Evolutionary conservation across 352 stramenopile genomes (phyloP), one percentile per base, ranked within the genome.

Genomic region (Globisporangium mamillatum): DNA sequence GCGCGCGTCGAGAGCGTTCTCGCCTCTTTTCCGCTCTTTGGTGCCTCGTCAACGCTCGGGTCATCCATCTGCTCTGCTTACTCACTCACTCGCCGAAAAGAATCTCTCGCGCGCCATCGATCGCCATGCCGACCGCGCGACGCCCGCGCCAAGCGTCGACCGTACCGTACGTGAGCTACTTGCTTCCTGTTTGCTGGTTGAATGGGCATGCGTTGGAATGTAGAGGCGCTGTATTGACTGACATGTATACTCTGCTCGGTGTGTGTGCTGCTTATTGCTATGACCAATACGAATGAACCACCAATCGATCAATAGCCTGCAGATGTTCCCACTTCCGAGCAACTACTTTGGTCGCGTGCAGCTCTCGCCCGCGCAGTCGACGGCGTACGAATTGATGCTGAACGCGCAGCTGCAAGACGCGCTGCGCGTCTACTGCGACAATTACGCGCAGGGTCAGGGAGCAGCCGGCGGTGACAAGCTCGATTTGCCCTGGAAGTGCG

Each of bases 321-420:
- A 67, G 66, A 38, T 71, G 38, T 53, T 56, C 7, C 60, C 66
- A 32, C 36, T 71, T 4, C 50, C 66, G 9, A 53, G 38, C 25
- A 57, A 50, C 16, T 60, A 55, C 10, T 81, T 84, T n/a, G 54
- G 65, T 9, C 53, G 60, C 2, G 69, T 88, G 57, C 72, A 75
- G 48, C 69, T 86, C 3, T 72, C 74, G 3, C 64, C 44, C 0
- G 66, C 66, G 10, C 74, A 81, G 60, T 63, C 66, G 6, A 29
- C 59, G 25, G 62, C 50, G 50, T 75, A 86, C 14, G 79, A 88
- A 48, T 38, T 20, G 12, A 78, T 76, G 72, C 78, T 86, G 70
- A 72, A 74, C 29, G 70, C 76, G 54, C 79, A 86, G 38, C 72
- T 88, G 56, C 74, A 82, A 48, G 74, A 81, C 27, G 78, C 79